Percentiles rank a stretch among this genome's conserved stretches.
phyloP scores from a whole-genome alignment of 768 basidiomycete genomes.

The Leccinum rimulosum region DNA sequence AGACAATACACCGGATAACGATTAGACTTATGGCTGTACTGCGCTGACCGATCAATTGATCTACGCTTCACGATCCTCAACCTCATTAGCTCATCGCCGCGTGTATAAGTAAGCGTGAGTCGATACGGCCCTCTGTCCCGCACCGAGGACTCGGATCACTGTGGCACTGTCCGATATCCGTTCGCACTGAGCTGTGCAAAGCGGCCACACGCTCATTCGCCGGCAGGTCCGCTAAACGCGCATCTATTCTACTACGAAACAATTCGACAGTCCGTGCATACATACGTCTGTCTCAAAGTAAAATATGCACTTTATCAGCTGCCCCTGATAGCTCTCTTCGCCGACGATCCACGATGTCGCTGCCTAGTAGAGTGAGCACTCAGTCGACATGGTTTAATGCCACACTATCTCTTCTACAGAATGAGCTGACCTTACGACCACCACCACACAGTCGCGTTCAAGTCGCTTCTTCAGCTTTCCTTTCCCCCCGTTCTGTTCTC shows the following conservation, averaged over 20 bases:
- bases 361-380: neutral
- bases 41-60: too few relatives aligned
- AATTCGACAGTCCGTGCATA: neutral
- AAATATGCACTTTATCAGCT: neutral
- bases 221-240: neutral
- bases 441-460: constrained; percentile 30
- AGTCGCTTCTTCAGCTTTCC: constrained; percentile 34
- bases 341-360: neutral
- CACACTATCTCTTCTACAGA: neutral
- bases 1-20: too few relatives aligned
- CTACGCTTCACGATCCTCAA: too few relatives aligned
- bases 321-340: neutral
- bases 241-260: neutral
- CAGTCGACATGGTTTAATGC: neutral
- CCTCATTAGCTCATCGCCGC: too few relatives aligned
- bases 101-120: too few relatives aligned
- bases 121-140: too few relatives aligned
- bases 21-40: too few relatives aligned
- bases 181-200: too few relatives aligned
- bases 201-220: too few relatives aligned
- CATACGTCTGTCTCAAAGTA: neutral
- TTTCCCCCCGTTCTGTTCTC: neutral
- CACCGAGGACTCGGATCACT: too few relatives aligned
- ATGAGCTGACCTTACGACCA: neutral
- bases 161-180: too few relatives aligned